These are phyloP conservation scores for Aphanocladium album DNA, from an alignment of 2,329 filamentous ascomycete species.

Conservation along the genomic window DNA sequence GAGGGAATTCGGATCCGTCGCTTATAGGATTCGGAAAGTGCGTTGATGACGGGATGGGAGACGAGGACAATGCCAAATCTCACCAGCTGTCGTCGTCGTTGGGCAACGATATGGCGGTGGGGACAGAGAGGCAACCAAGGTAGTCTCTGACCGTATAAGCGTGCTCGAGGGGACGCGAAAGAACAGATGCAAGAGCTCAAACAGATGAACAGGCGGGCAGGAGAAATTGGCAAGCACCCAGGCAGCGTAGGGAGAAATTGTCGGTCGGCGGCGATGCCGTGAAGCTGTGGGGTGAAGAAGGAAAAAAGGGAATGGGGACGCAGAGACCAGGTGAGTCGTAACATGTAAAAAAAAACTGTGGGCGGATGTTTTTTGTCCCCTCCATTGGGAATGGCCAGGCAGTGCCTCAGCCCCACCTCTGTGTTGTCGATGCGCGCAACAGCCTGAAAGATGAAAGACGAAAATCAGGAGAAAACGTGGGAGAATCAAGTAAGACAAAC, in stretches of 20 bases:
- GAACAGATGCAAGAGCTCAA: conserved; percentile 11
- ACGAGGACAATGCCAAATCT: conserved; percentile 7
- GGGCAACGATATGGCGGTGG: conserved; percentile 14
- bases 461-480: no score
- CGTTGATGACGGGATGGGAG: conserved; percentile 1
- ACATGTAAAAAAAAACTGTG: conserved; percentile 18
- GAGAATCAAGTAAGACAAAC: no score
- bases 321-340: conserved; percentile 11
- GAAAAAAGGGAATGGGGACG: conserved; percentile 23
- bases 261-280: conserved; percentile 23
- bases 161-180: conserved; percentile 9
- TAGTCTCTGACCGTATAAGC: conserved; percentile 10
- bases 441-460: no score
- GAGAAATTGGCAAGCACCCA: conserved; percentile 20
- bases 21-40: conserved; percentile 8
- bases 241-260: conserved; percentile 15
- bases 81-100: neutral
- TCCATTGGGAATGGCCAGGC: conserved; percentile 17
- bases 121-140: conserved; percentile 8
- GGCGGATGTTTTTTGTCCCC: conserved; percentile 21
- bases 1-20: conserved; percentile 7
- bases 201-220: conserved; percentile 17
- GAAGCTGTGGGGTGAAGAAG: conserved; percentile 23
- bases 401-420: conserved; percentile 3
- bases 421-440: neutral